Evolutionary conservation across 805 yeast species (phyloP).

Genomic region (Sungouiozyma intestinalis): DNA sequence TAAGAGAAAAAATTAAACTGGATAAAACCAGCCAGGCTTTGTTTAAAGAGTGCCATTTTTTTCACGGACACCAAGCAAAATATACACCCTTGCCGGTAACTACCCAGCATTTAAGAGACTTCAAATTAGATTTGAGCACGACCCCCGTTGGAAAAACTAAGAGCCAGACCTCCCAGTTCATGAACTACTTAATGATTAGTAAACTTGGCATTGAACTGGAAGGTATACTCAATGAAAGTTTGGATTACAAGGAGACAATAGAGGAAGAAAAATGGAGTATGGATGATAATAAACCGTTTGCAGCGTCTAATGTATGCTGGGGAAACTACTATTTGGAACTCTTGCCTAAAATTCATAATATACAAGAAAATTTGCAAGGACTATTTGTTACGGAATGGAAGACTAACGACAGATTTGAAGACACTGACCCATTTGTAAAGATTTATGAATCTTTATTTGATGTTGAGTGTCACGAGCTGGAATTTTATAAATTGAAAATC

Average conservation of each 20-base stretch:
- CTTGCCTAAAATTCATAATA: background rate
- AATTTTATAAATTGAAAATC: constrained; percentile 9
- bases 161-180: background rate
- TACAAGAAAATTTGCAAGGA: no score
- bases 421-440: constrained; percentile 2
- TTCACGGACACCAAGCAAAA: background rate
- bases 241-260: background rate
- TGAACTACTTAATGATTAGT: background rate
- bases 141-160: background rate
- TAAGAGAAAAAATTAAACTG: background rate
- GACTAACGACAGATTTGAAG: background rate
- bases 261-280: no score
- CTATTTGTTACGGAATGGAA: background rate
- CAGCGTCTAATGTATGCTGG: background rate
- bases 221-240: background rate
- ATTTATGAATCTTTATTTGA: constrained; percentile 8
- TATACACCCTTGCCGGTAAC: background rate
- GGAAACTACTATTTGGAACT: background rate
- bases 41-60: background rate
- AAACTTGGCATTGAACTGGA: background rate
- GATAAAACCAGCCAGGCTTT: background rate
- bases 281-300: no score
- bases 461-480: constrained; percentile 11
- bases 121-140: background rate
- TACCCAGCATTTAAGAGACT: background rate